These are phyloP conservation scores for Akanthomyces uredinophilus DNA, from an alignment of 2,329 filamentous ascomycete species.

Conservation along the genomic window DNA sequence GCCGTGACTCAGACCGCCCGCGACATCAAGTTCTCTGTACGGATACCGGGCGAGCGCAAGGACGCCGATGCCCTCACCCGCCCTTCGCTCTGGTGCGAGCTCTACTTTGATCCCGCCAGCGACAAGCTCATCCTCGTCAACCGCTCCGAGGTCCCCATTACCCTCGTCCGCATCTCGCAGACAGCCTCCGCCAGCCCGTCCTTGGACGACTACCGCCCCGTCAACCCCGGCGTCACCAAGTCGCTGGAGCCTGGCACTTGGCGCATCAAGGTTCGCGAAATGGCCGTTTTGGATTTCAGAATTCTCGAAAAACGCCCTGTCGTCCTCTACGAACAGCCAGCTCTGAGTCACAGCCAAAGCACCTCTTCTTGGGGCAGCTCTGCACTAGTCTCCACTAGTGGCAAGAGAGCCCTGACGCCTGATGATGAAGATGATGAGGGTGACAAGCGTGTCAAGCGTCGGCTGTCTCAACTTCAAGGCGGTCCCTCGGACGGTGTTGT, in stretches of 20 bases:
- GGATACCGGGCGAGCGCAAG: slow-evolving; percentile 49
- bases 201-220: slow-evolving; percentile 38
- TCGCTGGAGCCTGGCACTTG: slow-evolving; percentile 51
- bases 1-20: slow-evolving; percentile 56
- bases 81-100: slow-evolving; percentile 53
- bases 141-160: slow-evolving; percentile 49
- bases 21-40: slow-evolving; percentile 56
- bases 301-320: slow-evolving; percentile 51
- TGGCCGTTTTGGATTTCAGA: slow-evolving; percentile 52
- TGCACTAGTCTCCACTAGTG: slow-evolving; percentile 39
- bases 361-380: slow-evolving; percentile 26
- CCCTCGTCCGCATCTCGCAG: slow-evolving; percentile 41
- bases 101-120: slow-evolving; percentile 56
- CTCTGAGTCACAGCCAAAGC: slow-evolving; percentile 27
- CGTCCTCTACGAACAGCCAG: slow-evolving; percentile 31
- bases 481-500: slow-evolving; percentile 43
- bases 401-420: slow-evolving; percentile 45
- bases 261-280: slow-evolving; percentile 46
- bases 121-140: slow-evolving; percentile 54
- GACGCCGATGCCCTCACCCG: slow-evolving; percentile 39
- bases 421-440: slow-evolving; percentile 37
- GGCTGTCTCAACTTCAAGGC: slow-evolving; percentile 28
- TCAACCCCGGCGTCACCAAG: slow-evolving; percentile 41
- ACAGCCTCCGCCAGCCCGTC: slow-evolving; percentile 33
- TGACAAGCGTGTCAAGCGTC: slow-evolving; percentile 39